phyloP scores from a whole-genome alignment of 176 grass and related monocot species.

The Phoenix dactylifera region DNA sequence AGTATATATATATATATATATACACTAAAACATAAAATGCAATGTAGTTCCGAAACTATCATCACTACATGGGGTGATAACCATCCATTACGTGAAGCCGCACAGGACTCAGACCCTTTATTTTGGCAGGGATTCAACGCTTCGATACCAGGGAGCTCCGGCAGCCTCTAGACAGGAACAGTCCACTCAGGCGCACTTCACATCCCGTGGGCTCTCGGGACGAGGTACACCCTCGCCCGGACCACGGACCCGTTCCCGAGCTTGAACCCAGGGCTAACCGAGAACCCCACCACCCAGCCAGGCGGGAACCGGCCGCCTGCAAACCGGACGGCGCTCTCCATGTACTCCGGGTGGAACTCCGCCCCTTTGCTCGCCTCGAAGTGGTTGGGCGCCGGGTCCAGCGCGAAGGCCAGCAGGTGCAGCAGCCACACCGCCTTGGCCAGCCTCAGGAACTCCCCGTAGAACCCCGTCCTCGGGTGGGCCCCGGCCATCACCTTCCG shows the following conservation, averaged over 20 bases:
- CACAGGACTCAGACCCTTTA: too few species aligned
- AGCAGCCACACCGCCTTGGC: slow-evolving; percentile 97
- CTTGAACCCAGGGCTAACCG: slow-evolving; percentile 69
- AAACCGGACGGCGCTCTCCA: slow-evolving; percentile 68
- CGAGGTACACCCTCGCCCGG: slow-evolving; percentile 73
- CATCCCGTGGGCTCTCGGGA: slow-evolving; percentile 19
- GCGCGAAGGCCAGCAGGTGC: slow-evolving; percentile 83
- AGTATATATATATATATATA: too few species aligned
- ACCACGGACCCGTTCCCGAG: slow-evolving; percentile 56
- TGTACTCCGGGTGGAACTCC: slow-evolving; percentile 81
- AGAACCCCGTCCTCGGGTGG: slow-evolving; percentile 83
- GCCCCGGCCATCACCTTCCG: slow-evolving; percentile 34
- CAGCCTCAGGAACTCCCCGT: slow-evolving; percentile 62
- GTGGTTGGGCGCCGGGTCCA: slow-evolving; percentile 79
- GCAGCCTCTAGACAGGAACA: too few species aligned
- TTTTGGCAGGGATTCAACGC: too few species aligned
- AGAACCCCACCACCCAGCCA: slow-evolving; percentile 67
- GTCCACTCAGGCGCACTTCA: too few species aligned
- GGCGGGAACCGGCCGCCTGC: slow-evolving; percentile 11
- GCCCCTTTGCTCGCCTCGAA: slow-evolving; percentile 75
- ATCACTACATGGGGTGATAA: too few species aligned
- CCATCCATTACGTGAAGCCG: too few species aligned
- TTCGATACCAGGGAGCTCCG: too few species aligned
- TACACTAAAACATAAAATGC: too few species aligned
- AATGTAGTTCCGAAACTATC: too few species aligned